These are phyloP conservation scores for Oldenlandia corymbosa DNA, from an alignment of 257 asterid genomes.

Conservation along the genomic window DNA sequence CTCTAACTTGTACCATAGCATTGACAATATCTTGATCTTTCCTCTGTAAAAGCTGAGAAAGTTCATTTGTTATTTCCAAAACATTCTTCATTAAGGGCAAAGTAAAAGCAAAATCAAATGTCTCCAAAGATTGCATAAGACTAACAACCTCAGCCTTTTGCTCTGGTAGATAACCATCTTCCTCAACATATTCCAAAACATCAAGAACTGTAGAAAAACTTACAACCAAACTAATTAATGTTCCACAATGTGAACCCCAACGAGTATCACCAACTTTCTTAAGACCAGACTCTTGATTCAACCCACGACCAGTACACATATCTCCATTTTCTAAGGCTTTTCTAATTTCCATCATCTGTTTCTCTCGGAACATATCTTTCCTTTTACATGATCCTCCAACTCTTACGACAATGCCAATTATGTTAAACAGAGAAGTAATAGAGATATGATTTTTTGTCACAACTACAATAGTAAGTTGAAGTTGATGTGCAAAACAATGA, in stretches of 20 bases:
- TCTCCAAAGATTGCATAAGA: too few species aligned
- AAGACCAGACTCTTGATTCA: neutral
- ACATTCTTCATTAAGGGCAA: neutral
- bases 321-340: neutral
- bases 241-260: conserved; percentile 1
- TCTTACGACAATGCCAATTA: neutral
- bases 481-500: neutral
- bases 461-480: neutral
- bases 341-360: neutral
- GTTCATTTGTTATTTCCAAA: neutral
- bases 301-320: neutral
- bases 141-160: neutral
- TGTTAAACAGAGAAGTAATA: neutral
- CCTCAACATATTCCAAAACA: neutral
- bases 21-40: conserved; percentile 7
- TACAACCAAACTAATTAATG: conserved; percentile 1
- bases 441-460: neutral
- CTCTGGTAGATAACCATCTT: neutral
- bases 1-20: neutral
- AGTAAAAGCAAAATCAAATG: conserved; percentile 1
- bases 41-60: neutral
- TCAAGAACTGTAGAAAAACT: neutral
- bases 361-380: neutral
- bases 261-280: conserved; percentile 1
- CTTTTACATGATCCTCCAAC: neutral